A percentile compares a stretch with the other conserved stretches of the same genome.
These are phyloP conservation scores for Exophiala lecanii-corni DNA, from an alignment of 2,329 filamentous ascomycete genomes.

Conservation along the genomic window DNA sequence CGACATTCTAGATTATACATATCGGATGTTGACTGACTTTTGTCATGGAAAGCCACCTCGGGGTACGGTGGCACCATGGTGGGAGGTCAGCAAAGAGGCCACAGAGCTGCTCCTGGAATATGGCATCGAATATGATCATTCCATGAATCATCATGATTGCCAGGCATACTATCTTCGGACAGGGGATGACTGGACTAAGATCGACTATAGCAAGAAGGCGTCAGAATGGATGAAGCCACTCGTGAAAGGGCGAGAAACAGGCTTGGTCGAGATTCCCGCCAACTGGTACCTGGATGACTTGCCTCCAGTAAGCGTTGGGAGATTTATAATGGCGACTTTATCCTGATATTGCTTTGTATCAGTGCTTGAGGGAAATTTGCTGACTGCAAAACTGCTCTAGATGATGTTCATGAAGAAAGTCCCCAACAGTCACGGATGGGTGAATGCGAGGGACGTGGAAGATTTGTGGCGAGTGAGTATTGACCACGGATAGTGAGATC, in stretches of 20 bases:
- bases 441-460: slow-evolving; percentile 54
- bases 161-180: slow-evolving; percentile 42
- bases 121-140: slow-evolving; percentile 43
- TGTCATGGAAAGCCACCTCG: slow-evolving; percentile 60
- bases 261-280: slow-evolving; percentile 40
- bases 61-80: slow-evolving; percentile 70
- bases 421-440: slow-evolving; percentile 54
- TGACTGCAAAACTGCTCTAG: too few relatives aligned
- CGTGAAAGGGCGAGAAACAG: slow-evolving; percentile 43
- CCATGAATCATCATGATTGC: slow-evolving; percentile 42
- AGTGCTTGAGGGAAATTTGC: too few relatives aligned
- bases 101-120: slow-evolving; percentile 43
- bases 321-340: too few relatives aligned
- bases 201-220: slow-evolving; percentile 39
- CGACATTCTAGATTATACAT: slow-evolving; percentile 77
- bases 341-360: too few relatives aligned
- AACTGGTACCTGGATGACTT: slow-evolving; percentile 44
- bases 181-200: slow-evolving; percentile 42
- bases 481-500: too few relatives aligned
- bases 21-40: slow-evolving; percentile 67
- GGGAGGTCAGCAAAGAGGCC: slow-evolving; percentile 66
- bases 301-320: too few relatives aligned
- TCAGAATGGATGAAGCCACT: slow-evolving; percentile 44
- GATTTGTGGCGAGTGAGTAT: slow-evolving; percentile 41
- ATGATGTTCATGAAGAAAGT: slow-evolving; percentile 45